Evolutionary conservation across 139 green algal genomes (phyloP).

Genomic region (Tetraselmis chui): DNA sequence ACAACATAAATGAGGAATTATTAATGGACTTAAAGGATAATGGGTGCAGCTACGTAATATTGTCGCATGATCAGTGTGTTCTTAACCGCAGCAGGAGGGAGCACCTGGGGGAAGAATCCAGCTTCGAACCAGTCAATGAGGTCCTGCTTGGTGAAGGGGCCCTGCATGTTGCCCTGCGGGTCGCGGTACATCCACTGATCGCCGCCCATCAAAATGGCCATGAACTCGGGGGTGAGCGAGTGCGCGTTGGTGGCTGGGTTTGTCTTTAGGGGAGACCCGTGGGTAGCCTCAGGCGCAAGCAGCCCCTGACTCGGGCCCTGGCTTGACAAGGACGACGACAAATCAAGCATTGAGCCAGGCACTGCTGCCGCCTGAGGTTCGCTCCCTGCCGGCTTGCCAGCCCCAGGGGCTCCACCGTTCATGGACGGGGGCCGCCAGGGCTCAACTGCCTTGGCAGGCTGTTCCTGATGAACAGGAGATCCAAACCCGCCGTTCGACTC

Average conservation of each 20-base stretch:
- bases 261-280: not conserved
- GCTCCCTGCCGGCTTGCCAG: too few relatives aligned
- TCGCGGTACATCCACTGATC: conserved; percentile 70
- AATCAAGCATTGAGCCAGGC: not conserved
- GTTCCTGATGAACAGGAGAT: not conserved
- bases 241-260: too few relatives aligned
- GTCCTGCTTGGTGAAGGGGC: conserved; percentile 64
- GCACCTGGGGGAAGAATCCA: conserved; percentile 56
- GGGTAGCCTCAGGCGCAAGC: too few relatives aligned
- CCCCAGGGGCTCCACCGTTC: too few relatives aligned
- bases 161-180: conserved; percentile 58
- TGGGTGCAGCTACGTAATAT: too few relatives aligned
- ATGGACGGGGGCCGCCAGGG: not conserved
- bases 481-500: not conserved
- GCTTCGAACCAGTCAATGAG: conserved; percentile 76
- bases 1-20: too few relatives aligned
- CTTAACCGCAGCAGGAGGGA: too few relatives aligned
- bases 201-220: not conserved
- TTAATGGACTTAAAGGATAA: too few relatives aligned
- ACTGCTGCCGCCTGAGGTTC: not conserved
- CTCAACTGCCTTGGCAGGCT: too few relatives aligned
- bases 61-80: too few relatives aligned
- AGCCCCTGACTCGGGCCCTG: not conserved
- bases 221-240: not conserved
- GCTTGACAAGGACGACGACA: not conserved